phyloP scores from a whole-genome alignment of 2,329 filamentous ascomycete genomes.

The Trichoderma endophyticum region DNA sequence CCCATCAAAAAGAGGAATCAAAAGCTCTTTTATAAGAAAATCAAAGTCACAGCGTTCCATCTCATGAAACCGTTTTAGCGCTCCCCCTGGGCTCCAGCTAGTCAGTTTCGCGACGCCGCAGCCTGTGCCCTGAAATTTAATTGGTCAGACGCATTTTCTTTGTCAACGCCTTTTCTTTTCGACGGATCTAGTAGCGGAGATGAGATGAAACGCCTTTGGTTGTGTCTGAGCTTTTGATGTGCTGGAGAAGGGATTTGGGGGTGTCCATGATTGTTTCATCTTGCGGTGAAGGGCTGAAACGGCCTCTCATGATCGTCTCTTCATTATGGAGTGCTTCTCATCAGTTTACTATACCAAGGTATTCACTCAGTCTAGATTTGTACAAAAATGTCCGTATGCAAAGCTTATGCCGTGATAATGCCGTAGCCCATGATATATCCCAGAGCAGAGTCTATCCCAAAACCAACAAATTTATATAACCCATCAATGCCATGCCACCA shows the following conservation, averaged over 20 bases:
- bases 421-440: not conserved
- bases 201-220: slow-evolving; percentile 2
- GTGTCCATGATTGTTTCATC: not conserved
- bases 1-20: not conserved
- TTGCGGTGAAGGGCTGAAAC: not conserved
- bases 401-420: not conserved
- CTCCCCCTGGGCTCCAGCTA: not conserved
- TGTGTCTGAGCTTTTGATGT: not conserved
- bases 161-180: not conserved
- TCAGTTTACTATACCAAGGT: not conserved
- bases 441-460: not conserved
- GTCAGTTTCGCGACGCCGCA: slow-evolving; percentile 7
- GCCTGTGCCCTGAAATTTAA: not conserved
- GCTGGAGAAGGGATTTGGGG: not conserved
- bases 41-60: not conserved
- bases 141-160: not conserved
- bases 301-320: not conserved
- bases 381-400: not conserved
- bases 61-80: slow-evolving; percentile 12
- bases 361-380: not conserved
- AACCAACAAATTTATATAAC: not conserved
- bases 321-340: not conserved
- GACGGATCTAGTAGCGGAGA: not conserved
- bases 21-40: not conserved
- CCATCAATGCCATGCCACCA: not conserved